A percentile compares a stretch with the other conserved stretches of the same genome.
phyloP scores from a whole-genome alignment of 768 basidiomycete genomes.

The Rhizopogon vulgaris region DNA sequence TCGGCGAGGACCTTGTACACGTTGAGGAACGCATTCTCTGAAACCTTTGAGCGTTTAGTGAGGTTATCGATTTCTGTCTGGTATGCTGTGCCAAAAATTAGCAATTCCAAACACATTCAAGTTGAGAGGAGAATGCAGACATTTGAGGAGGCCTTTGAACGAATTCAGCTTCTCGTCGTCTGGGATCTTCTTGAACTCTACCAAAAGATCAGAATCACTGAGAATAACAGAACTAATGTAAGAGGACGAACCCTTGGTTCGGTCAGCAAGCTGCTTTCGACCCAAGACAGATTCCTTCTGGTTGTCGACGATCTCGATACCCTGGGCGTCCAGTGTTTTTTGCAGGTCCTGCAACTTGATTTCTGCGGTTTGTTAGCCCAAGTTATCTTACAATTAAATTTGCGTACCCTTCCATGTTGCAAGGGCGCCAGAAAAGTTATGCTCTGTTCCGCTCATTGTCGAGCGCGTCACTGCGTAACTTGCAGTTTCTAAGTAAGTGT shows the following conservation, averaged over 20 bases:
- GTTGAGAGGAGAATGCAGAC: slow-evolving; percentile 31
- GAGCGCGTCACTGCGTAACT: background rate
- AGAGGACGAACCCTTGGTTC: slow-evolving; percentile 77
- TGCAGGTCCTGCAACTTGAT: slow-evolving; percentile 88
- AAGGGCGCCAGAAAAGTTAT: slow-evolving; percentile 90
- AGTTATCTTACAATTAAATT: background rate
- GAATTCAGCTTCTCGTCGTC: slow-evolving; percentile 83
- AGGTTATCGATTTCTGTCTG: slow-evolving; percentile 95
- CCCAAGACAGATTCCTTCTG: slow-evolving; percentile 97
- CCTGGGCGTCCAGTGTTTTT: slow-evolving; percentile 88
- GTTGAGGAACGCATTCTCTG: slow-evolving; percentile 94
- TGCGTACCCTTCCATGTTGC: slow-evolving; percentile 84
- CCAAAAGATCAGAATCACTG: background rate
- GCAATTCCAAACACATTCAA: background rate
- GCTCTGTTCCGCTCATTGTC: slow-evolving; percentile 37
- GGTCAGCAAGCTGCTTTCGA: slow-evolving; percentile 89
- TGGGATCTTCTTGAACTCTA: slow-evolving; percentile 95
- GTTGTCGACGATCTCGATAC: slow-evolving; percentile 94
- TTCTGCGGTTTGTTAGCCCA: slow-evolving; percentile 35
- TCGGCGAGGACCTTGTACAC: slow-evolving; percentile 96
- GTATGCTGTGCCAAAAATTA: slow-evolving; percentile 53
- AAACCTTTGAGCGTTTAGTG: slow-evolving; percentile 85
- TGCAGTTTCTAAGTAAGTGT: background rate
- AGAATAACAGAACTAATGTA: background rate
- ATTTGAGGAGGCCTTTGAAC: slow-evolving; percentile 88